phyloP scores from a whole-genome alignment of 2,329 filamentous ascomycete genomes.

The Beauveria pseudobassiana region DNA sequence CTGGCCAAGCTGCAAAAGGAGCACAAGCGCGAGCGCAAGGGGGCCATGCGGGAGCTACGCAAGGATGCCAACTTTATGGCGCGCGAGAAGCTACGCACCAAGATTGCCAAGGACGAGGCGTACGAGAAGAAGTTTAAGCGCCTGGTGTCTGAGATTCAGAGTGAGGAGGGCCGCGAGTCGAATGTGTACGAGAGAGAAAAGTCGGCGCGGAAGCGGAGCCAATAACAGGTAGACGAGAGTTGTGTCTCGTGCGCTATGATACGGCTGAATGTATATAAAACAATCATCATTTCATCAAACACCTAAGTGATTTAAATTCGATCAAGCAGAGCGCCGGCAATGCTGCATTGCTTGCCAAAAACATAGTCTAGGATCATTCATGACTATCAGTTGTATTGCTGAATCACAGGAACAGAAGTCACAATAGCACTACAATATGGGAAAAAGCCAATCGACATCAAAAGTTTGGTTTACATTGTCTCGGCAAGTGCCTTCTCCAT shows the following conservation, averaged over 20 bases:
- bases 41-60: conserved; percentile 83
- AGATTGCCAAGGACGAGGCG: conserved; percentile 85
- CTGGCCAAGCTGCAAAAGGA: conserved; percentile 77
- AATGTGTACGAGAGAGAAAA: conserved; percentile 89
- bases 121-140: conserved; percentile 96
- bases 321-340: too few species aligned
- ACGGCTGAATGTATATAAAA: not conserved
- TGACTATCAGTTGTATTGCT: too few species aligned
- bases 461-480: not conserved
- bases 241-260: not conserved
- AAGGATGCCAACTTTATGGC: conserved; percentile 95
- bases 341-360: too few species aligned
- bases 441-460: too few species aligned
- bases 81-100: conserved; percentile 79
- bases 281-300: too few species aligned
- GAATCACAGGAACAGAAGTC: too few species aligned
- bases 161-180: conserved; percentile 76
- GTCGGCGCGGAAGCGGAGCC: conserved; percentile 60
- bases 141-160: conserved; percentile 90
- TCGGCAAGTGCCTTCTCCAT: conserved; percentile 6
- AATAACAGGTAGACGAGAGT: conserved; percentile 34
- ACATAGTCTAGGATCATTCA: too few species aligned
- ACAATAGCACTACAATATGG: too few species aligned
- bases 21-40: conserved; percentile 93
- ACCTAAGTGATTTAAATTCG: too few species aligned